Percentiles rank a stretch among this genome's conserved stretches.
Evolutionary conservation across 768 basidiomycete genomes (phyloP).

Genomic region (Agaricus blazei): DNA sequence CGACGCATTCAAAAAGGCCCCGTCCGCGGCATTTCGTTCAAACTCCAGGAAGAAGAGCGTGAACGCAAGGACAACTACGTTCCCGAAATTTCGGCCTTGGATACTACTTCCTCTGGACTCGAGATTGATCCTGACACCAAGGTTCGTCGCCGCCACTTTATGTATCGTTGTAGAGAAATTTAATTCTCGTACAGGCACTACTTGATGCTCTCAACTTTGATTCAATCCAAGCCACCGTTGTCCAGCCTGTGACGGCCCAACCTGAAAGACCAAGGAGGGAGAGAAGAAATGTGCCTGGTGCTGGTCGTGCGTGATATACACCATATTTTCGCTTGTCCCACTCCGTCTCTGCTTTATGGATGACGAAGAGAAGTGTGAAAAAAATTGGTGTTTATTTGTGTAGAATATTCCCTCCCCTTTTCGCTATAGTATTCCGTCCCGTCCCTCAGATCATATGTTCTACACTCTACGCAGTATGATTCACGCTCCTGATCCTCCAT

Average conservation of each 20-base stretch:
- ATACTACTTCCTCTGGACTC: conserved; percentile 65
- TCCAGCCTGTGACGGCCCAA: conserved; percentile 54
- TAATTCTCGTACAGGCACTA: conserved; percentile 54
- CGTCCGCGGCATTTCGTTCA: conserved; percentile 99
- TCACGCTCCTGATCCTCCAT: no score
- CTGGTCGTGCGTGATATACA: conserved; percentile 36
- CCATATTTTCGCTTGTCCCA: no score
- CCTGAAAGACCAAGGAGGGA: conserved; percentile 76
- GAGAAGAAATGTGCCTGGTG: conserved; percentile 78
- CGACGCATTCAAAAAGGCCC: conserved; percentile 98
- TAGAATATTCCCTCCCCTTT: no score
- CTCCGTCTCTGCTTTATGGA: no score
- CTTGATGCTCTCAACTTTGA: conserved; percentile 94
- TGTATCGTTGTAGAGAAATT: not conserved
- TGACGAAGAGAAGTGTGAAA: no score
- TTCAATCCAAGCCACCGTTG: conserved; percentile 72
- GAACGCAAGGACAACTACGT: conserved; percentile 99
- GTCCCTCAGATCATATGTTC: no score
- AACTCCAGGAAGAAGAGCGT: conserved; percentile 98
- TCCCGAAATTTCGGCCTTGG: conserved; percentile 95
- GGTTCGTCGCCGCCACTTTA: conserved; percentile 39
- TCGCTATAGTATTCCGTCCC: no score
- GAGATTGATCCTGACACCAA: conserved; percentile 94
- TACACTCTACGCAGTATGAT: no score
- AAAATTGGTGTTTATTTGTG: no score